Base-by-base conservation (phyloP, 129 eudicot genomes). In the Calendula officinalis region DNA sequence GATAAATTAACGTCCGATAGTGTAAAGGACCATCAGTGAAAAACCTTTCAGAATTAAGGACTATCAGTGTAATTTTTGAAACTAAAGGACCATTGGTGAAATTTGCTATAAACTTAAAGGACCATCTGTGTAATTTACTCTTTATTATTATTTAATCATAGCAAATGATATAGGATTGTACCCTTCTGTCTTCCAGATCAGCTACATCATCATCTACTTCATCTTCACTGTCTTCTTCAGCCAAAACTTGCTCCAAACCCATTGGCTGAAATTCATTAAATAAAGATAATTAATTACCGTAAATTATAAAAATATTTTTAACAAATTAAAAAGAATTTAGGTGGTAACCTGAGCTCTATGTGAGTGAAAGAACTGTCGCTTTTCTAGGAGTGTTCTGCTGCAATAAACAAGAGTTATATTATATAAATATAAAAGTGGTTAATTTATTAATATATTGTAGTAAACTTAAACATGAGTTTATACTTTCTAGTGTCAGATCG, bases 201-300 rank as follows among this genome's bases (percentile, higher is more conserved):
- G 91, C 98, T 51, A 88, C 98, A 79, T 91, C 96, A 55, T 91
- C 96, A 72, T 91, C 98, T 37, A 91, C 91, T 83, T 91, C 96
- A 77, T 91, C 98, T 78, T 91, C 98, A 79, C 98, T 91, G 62
- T 91, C 98, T 40, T 70, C 83, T 47, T 91, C 98, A 12, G 91
- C 90, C 40, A 91, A 76, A 48, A 91, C 86, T 79, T 88, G 98
- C 91, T 85, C 95, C 79, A 75, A 4, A 46, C 80, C 88, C 96
- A 91, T 85, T 37, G 96, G 98, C 98, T 91, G 44, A 35, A 73
- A 37, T 27, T 27, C 22, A 13, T 6, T 51, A 63, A 47, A 44
- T 50, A 13, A 49, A 3, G 60, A 61, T 39, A 43, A 8, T 60
- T n/a, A 49, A 50, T 40, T 60, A 71, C 41, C 32, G 15, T 17